These are phyloP conservation scores for Pythium brassicae DNA, from an alignment of 352 stramenopile genomes.

Conservation along the genomic window DNA sequence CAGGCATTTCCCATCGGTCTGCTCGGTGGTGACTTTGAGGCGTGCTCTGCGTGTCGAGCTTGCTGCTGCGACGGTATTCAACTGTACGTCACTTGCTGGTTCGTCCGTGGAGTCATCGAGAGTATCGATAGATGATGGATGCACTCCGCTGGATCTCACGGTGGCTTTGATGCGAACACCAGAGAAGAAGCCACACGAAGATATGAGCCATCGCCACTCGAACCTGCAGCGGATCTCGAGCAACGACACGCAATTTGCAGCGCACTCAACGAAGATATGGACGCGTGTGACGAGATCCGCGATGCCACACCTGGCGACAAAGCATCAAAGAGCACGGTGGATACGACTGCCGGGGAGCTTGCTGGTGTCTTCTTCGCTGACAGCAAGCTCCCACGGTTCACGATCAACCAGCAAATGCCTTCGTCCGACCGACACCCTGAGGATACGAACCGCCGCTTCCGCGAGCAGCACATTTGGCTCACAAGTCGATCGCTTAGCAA, in stretches of 20 bases:
- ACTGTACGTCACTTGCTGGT: not conserved
- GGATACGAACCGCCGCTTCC: too few species aligned
- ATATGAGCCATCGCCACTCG: too few species aligned
- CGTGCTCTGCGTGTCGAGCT: not conserved
- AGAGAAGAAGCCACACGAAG: too few species aligned
- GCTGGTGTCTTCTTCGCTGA: slow-evolving; percentile 15
- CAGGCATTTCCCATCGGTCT: not conserved
- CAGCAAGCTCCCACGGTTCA: slow-evolving; percentile 7
- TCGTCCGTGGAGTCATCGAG: not conserved
- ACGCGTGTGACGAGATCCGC: not conserved
- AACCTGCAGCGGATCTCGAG: too few species aligned
- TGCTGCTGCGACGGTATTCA: not conserved
- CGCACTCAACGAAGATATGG: not conserved
- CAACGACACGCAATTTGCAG: too few species aligned
- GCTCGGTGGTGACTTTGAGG: not conserved
- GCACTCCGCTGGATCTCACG: too few species aligned
- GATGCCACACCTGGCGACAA: too few species aligned
- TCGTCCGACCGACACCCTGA: not conserved
- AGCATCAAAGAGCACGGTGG: too few species aligned
- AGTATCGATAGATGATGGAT: too few species aligned
- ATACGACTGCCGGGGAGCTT: slow-evolving; percentile 5
- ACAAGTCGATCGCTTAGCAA: slow-evolving; percentile 9
- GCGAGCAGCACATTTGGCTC: slow-evolving; percentile 5
- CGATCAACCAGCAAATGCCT: not conserved
- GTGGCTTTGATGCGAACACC: too few species aligned